Conservation (phyloP, 1,284 basidiomycete species). For the Ustilago lituana region DNA sequence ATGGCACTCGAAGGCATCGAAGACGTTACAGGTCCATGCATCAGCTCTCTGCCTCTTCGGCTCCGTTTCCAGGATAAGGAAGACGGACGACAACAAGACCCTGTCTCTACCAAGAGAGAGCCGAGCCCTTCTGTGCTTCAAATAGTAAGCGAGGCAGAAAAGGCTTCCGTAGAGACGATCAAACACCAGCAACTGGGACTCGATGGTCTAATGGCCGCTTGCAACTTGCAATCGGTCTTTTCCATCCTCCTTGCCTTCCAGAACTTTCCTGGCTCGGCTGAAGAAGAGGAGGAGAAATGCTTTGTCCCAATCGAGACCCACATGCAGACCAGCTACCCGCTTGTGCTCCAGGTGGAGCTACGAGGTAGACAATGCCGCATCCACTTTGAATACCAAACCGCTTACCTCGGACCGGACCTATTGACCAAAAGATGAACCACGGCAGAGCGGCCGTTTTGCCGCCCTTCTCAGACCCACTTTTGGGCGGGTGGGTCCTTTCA, state of each 20-base stretch:
- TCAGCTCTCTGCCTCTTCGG: conserved; percentile 1
- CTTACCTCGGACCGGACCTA: no score
- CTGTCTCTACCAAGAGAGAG: neutral
- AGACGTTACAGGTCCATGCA: neutral
- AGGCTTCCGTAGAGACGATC: neutral
- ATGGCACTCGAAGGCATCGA: conserved; percentile 3
- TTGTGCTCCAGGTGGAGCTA: conserved; percentile 2
- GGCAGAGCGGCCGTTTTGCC: no score
- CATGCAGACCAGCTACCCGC: conserved; percentile 5
- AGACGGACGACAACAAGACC: neutral
- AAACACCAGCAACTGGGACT: conserved; percentile 5
- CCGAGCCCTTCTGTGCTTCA: neutral
- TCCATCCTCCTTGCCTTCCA: conserved; percentile 4
- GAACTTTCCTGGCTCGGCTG: neutral
- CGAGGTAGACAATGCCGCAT: neutral
- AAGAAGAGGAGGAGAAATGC: neutral
- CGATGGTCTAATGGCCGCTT: neutral
- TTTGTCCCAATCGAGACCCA: neutral
- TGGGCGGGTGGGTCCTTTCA: no score
- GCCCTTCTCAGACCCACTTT: no score
- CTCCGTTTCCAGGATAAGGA: neutral
- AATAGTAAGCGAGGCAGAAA: neutral
- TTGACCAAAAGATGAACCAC: no score
- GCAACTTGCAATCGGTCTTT: neutral
- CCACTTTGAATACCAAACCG: conserved; percentile 3